phyloP scores from a whole-genome alignment of 257 asterid species.

The Haberlea rhodopensis region DNA sequence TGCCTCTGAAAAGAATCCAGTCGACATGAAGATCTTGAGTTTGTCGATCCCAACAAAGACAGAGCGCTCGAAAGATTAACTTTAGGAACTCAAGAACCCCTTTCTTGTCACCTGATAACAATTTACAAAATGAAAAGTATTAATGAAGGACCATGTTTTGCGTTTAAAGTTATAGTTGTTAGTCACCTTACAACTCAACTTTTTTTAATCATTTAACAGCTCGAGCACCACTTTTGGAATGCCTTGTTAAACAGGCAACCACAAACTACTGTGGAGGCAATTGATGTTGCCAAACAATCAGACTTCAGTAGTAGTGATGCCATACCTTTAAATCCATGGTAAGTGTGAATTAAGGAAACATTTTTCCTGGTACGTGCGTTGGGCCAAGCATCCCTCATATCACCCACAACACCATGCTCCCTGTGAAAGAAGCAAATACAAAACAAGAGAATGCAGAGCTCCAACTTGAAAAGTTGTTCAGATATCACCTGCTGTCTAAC shows the following conservation, averaged over 20 bases:
- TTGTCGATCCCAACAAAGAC: constrained; percentile 99
- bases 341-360: constrained; percentile 73
- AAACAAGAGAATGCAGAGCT: background rate
- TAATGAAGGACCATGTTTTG: background rate
- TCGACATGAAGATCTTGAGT: constrained; percentile 93
- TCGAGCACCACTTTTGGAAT: too few relatives aligned
- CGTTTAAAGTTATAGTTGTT: too few relatives aligned
- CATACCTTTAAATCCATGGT: constrained; percentile 94
- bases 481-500: background rate
- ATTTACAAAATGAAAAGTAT: too few relatives aligned
- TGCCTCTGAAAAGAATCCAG: constrained; percentile 95
- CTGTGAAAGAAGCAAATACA: constrained; percentile 34
- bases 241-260: background rate
- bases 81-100: constrained; percentile 85
- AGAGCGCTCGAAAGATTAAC: constrained; percentile 82
- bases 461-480: background rate
- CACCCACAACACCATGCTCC: constrained; percentile 97
- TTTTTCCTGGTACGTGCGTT: constrained; percentile 90
- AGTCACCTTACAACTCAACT: background rate
- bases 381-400: constrained; percentile 99
- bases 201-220: too few relatives aligned
- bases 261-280: constrained; percentile 14
- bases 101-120: constrained; percentile 43
- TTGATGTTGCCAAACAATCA: background rate
- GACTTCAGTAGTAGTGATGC: background rate